A percentile compares a stretch with the other conserved stretches of the same genome.
These are phyloP conservation scores for Ophiostoma himal-ulmi DNA, from an alignment of 2,329 filamentous ascomycete species.

Conservation along the genomic window DNA sequence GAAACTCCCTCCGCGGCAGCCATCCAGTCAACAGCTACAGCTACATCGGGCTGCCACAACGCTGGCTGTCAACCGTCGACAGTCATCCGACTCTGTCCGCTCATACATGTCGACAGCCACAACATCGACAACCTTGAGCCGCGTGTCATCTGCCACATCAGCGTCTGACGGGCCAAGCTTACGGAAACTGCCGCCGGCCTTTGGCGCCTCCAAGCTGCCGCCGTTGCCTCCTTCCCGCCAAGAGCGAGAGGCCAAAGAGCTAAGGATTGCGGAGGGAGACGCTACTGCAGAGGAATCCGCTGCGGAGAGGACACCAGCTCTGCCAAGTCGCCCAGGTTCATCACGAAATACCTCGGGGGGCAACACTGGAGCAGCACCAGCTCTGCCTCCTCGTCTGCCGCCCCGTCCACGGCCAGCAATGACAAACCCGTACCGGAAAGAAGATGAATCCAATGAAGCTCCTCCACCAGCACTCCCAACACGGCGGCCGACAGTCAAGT, in stretches of 20 bases:
- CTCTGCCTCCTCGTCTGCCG: constrained; percentile 19
- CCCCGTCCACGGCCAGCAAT: constrained; percentile 40
- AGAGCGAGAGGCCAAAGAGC: constrained; percentile 43
- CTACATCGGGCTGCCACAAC: constrained; percentile 18
- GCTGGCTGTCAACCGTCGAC: constrained; percentile 38
- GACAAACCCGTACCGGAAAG: neutral
- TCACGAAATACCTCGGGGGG: neutral
- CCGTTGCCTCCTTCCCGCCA: constrained; percentile 51
- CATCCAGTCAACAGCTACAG: constrained; percentile 39
- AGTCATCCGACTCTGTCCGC: constrained; percentile 53
- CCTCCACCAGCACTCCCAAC: constrained; percentile 44
- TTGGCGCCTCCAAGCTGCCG: constrained; percentile 53
- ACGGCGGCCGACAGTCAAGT: constrained; percentile 36
- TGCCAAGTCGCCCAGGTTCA: constrained; percentile 19
- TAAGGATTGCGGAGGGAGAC: neutral
- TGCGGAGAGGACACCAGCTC: constrained; percentile 7
- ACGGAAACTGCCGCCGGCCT: constrained; percentile 51
- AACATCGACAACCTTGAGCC: constrained; percentile 41
- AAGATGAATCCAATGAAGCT: constrained; percentile 47
- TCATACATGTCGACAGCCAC: constrained; percentile 47
- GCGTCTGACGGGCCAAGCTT: constrained; percentile 21
- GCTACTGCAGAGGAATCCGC: neutral
- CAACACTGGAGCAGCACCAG: neutral
- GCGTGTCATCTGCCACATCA: constrained; percentile 45
- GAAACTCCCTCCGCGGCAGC: constrained; percentile 46